Evolutionary conservation across 2,329 filamentous ascomycete genomes (phyloP).

Genomic region (Torrubiella hemipterigena): DNA sequence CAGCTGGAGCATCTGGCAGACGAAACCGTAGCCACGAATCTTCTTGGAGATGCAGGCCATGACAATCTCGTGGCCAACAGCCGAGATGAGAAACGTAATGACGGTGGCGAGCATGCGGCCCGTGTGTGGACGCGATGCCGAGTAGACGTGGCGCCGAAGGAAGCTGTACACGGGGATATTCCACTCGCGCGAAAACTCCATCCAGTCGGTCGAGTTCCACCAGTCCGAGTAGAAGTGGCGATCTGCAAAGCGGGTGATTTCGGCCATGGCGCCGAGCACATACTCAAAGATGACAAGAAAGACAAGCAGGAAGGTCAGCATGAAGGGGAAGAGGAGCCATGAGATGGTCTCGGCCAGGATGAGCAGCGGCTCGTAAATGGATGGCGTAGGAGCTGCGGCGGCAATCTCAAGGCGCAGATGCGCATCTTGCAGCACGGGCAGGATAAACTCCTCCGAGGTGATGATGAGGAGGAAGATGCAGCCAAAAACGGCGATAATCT

Average conservation of each 20-base stretch:
- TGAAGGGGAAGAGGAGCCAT: slow-evolving; percentile 89
- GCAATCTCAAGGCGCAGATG: slow-evolving; percentile 35
- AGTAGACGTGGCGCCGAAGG: slow-evolving; percentile 88
- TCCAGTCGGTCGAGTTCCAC: slow-evolving; percentile 77
- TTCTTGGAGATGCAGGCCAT: slow-evolving; percentile 99
- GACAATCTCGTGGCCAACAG: slow-evolving; percentile 84
- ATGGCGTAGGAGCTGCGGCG: slow-evolving; percentile 15
- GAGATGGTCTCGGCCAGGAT: slow-evolving; percentile 84
- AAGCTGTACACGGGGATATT: slow-evolving; percentile 97
- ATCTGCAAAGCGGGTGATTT: slow-evolving; percentile 87
- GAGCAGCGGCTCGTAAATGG: slow-evolving; percentile 55
- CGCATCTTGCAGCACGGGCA: slow-evolving; percentile 74
- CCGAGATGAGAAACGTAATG: slow-evolving; percentile 84
- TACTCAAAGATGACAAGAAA: slow-evolving; percentile 99
- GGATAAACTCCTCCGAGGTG: slow-evolving; percentile 87
- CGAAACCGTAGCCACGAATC: slow-evolving; percentile 82
- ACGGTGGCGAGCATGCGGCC: slow-evolving; percentile 68
- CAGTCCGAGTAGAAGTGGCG: slow-evolving; percentile 80
- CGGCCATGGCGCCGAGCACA: slow-evolving; percentile 83
- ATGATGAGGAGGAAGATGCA: slow-evolving; percentile 92
- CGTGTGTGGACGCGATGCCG: slow-evolving; percentile 63
- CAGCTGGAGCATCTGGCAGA: slow-evolving; percentile 93
- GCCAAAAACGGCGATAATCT: slow-evolving; percentile 81
- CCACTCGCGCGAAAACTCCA: slow-evolving; percentile 94
- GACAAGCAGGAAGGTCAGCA: slow-evolving; percentile 87